Percentiles rank a stretch among this genome's conserved stretches.
Conservation (phyloP, 768 basidiomycete genomes). For the Naganishia vaughanmartiniae region DNA sequence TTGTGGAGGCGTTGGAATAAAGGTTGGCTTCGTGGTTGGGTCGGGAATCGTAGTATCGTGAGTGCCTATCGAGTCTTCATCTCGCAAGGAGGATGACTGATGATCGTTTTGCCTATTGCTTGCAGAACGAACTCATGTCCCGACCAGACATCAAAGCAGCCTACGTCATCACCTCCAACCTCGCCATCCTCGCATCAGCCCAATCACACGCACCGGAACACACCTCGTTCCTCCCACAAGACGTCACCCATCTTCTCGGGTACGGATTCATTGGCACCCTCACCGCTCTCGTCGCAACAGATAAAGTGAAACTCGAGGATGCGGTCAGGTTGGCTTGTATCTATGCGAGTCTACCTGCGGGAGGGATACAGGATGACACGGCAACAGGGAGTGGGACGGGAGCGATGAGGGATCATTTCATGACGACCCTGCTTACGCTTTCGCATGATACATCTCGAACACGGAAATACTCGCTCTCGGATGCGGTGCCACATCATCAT, state of each 20-base stretch:
- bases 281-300: slow-evolving; percentile 46
- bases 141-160: slow-evolving; percentile 46
- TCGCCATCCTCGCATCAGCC: slow-evolving; percentile 46
- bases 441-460: slow-evolving; percentile 23
- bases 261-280: slow-evolving; percentile 50
- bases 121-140: slow-evolving; percentile 44
- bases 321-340: slow-evolving; percentile 40
- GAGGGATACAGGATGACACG: neutral
- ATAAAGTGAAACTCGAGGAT: slow-evolving; percentile 42
- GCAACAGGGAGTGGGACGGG: neutral
- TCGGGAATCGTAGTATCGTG: slow-evolving; percentile 40
- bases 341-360: slow-evolving; percentile 18
- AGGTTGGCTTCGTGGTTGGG: slow-evolving; percentile 47
- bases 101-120: neutral
- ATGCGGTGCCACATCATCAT: slow-evolving; percentile 27
- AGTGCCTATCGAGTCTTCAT: neutral
- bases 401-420: neutral
- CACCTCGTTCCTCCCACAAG: slow-evolving; percentile 37
- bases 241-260: slow-evolving; percentile 45
- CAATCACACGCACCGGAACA: slow-evolving; percentile 31
- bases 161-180: slow-evolving; percentile 47
- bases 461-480: slow-evolving; percentile 26
- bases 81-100: neutral
- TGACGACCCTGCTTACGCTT: slow-evolving; percentile 24
- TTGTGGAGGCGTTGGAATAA: slow-evolving; percentile 35